phyloP scores from a whole-genome alignment of 805 yeast species.

The Wickerhamiella australiensis region DNA sequence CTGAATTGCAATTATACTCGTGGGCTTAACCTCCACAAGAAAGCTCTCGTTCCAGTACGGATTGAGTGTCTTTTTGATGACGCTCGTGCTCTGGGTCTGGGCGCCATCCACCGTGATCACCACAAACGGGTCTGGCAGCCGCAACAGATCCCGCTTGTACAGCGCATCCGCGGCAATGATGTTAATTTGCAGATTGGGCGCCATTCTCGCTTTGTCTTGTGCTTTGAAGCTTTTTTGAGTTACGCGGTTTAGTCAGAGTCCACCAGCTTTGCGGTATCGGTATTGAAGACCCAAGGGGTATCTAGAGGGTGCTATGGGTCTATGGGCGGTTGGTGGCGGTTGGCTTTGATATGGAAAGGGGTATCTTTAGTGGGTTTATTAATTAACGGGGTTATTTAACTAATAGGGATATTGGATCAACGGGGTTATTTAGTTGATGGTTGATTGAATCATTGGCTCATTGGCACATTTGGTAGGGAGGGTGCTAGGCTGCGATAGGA shows the following conservation, averaged over 20 bases:
- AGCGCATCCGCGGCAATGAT: conserved; percentile 92
- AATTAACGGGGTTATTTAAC: no score
- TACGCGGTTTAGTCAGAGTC: conserved; percentile 1
- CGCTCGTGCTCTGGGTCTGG: conserved; percentile 88
- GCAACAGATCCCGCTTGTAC: conserved; percentile 86
- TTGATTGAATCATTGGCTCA: no score
- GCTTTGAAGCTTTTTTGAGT: neutral
- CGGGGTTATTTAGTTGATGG: no score
- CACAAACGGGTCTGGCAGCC: conserved; percentile 97
- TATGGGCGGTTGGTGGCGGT: no score
- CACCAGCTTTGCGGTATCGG: neutral
- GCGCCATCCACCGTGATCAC: conserved; percentile 95
- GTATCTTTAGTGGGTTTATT: no score
- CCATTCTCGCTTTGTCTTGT: conserved; percentile 11
- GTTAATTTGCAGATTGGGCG: conserved; percentile 21
- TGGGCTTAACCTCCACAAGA: conserved; percentile 40
- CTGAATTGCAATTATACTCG: conserved; percentile 74
- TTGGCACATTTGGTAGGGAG: no score
- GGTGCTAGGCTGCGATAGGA: no score
- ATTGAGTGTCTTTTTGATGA: conserved; percentile 83
- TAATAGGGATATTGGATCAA: no score
- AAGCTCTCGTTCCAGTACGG: conserved; percentile 98
- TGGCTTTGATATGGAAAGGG: no score
- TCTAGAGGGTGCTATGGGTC: conserved; percentile 1
- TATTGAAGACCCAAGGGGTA: neutral